Conservation (phyloP, 2,329 filamentous ascomycete species). For the Aspergillus flavus region DNA sequence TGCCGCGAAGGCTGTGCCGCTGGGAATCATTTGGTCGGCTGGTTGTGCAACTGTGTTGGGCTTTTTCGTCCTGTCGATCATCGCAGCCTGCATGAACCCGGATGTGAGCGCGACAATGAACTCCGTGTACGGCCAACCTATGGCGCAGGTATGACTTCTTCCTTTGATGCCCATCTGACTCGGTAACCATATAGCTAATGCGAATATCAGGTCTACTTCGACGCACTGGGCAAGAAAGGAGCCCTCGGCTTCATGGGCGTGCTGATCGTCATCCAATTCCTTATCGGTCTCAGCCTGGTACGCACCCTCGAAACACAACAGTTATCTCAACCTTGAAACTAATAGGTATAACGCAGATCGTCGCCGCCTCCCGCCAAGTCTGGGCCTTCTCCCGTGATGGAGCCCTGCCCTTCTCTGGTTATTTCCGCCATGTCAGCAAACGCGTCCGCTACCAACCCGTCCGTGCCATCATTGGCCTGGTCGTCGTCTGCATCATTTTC, state of each 20-base stretch:
- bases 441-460: conserved; percentile 61
- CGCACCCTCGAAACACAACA: not conserved
- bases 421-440: conserved; percentile 59
- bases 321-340: not conserved
- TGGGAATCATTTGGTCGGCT: conserved; percentile 62
- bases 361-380: conserved; percentile 62
- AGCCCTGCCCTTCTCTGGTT: conserved; percentile 61
- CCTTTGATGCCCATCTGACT: not conserved
- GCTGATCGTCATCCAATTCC: conserved; percentile 63
- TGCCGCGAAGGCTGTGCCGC: conserved; percentile 61
- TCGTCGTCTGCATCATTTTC: conserved; percentile 54
- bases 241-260: conserved; percentile 62
- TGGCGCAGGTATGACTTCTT: conserved; percentile 46
- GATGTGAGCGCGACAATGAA: conserved; percentile 54
- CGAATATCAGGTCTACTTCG: conserved; percentile 57
- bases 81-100: conserved; percentile 59
- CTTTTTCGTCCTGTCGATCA: conserved; percentile 59
- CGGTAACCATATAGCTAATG: not conserved
- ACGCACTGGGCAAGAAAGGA: conserved; percentile 61
- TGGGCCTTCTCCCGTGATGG: conserved; percentile 68
- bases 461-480: conserved; percentile 58
- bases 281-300: conserved; percentile 61
- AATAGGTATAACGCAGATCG: conserved; percentile 38
- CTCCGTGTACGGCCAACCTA: conserved; percentile 60
- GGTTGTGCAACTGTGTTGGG: conserved; percentile 56